These are phyloP conservation scores for Lachancea thermotolerans DNA, from an alignment of 805 yeast species.

Conservation along the genomic window DNA sequence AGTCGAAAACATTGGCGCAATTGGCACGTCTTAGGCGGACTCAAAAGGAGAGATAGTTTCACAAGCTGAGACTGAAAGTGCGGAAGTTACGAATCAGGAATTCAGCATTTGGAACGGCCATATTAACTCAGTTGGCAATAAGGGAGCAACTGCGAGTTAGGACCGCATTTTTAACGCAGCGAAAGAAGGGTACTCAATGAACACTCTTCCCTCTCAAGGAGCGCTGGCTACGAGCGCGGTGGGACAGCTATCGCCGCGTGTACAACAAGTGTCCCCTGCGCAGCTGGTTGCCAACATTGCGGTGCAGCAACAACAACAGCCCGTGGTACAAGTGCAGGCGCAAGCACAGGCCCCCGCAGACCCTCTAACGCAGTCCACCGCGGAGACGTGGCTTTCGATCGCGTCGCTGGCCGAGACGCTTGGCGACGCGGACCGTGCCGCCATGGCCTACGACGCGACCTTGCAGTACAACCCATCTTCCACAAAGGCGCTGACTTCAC, in stretches of 20 bases:
- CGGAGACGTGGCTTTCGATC: constrained; percentile 82
- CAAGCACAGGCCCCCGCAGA: constrained; percentile 24
- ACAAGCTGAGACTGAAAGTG: background rate
- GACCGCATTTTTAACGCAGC: background rate
- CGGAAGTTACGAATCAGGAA: background rate
- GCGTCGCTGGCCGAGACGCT: constrained; percentile 85
- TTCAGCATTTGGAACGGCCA: background rate
- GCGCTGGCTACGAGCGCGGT: constrained; percentile 1
- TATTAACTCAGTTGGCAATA: background rate
- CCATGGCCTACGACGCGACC: constrained; percentile 81
- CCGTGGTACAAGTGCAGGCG: constrained; percentile 4
- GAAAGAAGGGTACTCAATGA: background rate
- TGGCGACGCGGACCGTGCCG: constrained; percentile 85
- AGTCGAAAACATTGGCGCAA: background rate
- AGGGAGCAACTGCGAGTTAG: background rate
- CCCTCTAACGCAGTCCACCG: constrained; percentile 46
- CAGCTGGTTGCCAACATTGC: constrained; percentile 4
- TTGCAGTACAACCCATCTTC: constrained; percentile 80
- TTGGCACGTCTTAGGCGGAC: background rate
- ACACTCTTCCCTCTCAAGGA: constrained; percentile 6
- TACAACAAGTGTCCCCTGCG: constrained; percentile 7
- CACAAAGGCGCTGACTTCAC: constrained; percentile 73
- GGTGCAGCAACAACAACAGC: constrained; percentile 4
- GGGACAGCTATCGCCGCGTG: constrained; percentile 7
- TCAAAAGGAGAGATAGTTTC: background rate